A percentile compares a stretch with the other conserved stretches of the same genome.
phyloP scores from a whole-genome alignment of 768 basidiomycete species.

The Pholiota microspora region DNA sequence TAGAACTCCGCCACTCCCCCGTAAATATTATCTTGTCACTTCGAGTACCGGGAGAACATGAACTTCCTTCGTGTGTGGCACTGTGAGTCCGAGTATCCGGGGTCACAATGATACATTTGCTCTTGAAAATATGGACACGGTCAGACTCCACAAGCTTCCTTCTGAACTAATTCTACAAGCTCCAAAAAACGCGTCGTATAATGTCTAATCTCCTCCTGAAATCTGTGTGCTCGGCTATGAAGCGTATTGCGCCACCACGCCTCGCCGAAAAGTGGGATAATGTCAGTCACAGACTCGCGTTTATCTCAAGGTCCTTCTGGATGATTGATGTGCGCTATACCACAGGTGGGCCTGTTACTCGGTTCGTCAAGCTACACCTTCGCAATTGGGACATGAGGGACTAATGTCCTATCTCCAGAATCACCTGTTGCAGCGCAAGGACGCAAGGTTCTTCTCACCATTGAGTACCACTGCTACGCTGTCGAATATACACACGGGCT shows the following conservation, averaged over 20 bases:
- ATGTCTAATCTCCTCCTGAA: constrained; percentile 42
- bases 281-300: constrained; percentile 54
- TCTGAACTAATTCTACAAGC: too few relatives aligned
- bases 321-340: constrained; percentile 10
- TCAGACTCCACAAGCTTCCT: too few relatives aligned
- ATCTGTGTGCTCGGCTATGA: constrained; percentile 66
- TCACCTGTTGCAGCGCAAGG: constrained; percentile 48
- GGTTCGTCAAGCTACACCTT: constrained; percentile 38
- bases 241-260: constrained; percentile 80
- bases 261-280: constrained; percentile 95
- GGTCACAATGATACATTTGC: too few relatives aligned
- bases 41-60: too few relatives aligned
- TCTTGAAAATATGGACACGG: too few relatives aligned
- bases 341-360: constrained; percentile 70
- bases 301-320: constrained; percentile 6
- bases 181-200: background rate
- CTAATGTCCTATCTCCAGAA: constrained; percentile 31
- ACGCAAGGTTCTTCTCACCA: constrained; percentile 59
- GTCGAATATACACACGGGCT: background rate
- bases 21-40: too few relatives aligned
- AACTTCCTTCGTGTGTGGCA: too few relatives aligned
- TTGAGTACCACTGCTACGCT: constrained; percentile 46
- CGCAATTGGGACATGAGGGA: background rate
- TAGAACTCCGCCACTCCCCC: background rate
- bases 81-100: background rate